Percentiles rank a stretch among this genome's conserved stretches.
phyloP scores from a whole-genome alignment of 2,329 filamentous ascomycete genomes.

The Cercospora janseana region DNA sequence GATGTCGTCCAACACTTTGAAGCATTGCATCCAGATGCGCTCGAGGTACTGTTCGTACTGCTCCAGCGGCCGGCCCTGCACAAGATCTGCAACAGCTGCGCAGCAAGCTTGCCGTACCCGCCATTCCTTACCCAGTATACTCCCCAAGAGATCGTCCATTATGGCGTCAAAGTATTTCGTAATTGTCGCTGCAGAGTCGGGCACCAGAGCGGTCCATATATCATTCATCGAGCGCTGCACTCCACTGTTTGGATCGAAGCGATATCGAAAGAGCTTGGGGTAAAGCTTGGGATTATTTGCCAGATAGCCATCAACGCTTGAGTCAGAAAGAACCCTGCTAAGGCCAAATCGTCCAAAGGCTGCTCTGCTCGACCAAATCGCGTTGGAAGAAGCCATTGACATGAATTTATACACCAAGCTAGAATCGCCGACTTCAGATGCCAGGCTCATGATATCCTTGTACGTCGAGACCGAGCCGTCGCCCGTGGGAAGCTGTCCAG shows the following conservation, averaged over 20 bases:
- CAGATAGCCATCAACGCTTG: constrained; percentile 64
- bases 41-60: constrained; percentile 80
- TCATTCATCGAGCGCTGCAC: constrained; percentile 95
- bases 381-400: constrained; percentile 92
- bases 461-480: constrained; percentile 93
- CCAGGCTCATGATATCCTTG: constrained; percentile 92
- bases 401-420: constrained; percentile 98
- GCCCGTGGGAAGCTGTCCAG: constrained; percentile 83
- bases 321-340: constrained; percentile 86
- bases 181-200: constrained; percentile 74
- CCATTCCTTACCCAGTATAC: constrained; percentile 89
- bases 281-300: constrained; percentile 88
- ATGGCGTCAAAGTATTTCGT: constrained; percentile 84
- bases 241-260: constrained; percentile 91
- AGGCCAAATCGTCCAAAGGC: constrained; percentile 93
- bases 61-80: constrained; percentile 69
- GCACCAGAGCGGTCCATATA: constrained; percentile 95
- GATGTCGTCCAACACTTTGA: constrained; percentile 94
- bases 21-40: constrained; percentile 78
- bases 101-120: constrained; percentile 89
- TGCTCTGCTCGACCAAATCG: constrained; percentile 94
- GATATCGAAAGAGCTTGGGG: constrained; percentile 88
- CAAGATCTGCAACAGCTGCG: constrained; percentile 79
- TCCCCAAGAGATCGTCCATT: constrained; percentile 80
- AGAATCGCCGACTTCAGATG: constrained; percentile 94